Evolutionary conservation across 2,329 filamentous ascomycete species (phyloP).

Genomic region (Calonectria leucothoes): DNA sequence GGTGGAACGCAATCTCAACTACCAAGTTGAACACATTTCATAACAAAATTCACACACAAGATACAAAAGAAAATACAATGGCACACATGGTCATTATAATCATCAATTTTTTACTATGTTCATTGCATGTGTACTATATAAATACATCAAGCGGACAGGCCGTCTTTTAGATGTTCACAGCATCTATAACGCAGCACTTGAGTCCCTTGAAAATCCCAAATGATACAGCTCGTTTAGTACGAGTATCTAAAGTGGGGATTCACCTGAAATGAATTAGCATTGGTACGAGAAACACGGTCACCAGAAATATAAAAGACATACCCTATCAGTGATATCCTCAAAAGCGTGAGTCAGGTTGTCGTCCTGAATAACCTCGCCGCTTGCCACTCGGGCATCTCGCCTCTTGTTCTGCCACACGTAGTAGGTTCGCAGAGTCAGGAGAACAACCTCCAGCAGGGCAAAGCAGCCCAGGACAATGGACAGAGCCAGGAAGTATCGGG

Average conservation of each 20-base stretch:
- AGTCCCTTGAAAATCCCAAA: not conserved
- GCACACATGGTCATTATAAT: not conserved
- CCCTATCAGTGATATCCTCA: conserved; percentile 15
- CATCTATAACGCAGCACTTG: not conserved
- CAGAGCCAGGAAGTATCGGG: conserved; percentile 10
- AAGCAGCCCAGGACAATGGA: conserved; percentile 2
- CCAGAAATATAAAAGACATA: not conserved
- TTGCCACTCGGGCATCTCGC: conserved; percentile 7
- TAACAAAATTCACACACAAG: not conserved
- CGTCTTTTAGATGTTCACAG: not conserved
- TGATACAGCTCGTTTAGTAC: not conserved
- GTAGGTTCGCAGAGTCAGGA: not conserved
- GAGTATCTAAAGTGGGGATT: conserved; percentile 17
- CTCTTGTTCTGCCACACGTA: conserved; percentile 8
- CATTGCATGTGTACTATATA: not conserved
- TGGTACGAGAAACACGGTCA: not conserved
- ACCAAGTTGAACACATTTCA: not conserved
- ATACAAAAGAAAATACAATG: not conserved
- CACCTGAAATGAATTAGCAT: not conserved
- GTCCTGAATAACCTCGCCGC: conserved; percentile 5
- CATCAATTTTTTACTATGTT: not conserved
- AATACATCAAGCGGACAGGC: not conserved
- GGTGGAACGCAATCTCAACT: not conserved
- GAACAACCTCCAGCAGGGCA: not conserved
- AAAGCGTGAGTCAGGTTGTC: conserved; percentile 8